These are phyloP conservation scores for Scytalidium sp. DNA, from an alignment of 2,329 filamentous ascomycete genomes.

Conservation along the genomic window DNA sequence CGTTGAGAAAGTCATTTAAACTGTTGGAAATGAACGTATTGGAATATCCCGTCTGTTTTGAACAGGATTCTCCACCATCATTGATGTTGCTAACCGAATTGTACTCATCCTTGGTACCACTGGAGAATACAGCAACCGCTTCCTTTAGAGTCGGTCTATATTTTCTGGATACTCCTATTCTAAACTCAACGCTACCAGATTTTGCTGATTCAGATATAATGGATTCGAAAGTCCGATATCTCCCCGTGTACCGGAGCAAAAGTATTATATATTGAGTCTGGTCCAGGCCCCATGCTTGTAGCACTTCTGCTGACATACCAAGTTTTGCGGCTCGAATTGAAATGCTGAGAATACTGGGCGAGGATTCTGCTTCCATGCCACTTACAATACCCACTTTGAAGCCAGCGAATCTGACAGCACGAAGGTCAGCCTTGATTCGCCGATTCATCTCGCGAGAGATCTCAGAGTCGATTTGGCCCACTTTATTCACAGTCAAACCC, in stretches of 20 bases:
- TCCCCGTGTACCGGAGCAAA: slow-evolving; percentile 61
- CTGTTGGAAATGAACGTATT: slow-evolving; percentile 70
- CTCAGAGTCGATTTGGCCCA: slow-evolving; percentile 8
- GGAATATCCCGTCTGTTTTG: slow-evolving; percentile 36
- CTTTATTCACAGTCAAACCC: background rate
- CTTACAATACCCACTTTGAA: slow-evolving; percentile 66
- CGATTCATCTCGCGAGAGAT: slow-evolving; percentile 13
- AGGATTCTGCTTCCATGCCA: slow-evolving; percentile 37
- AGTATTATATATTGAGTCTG: slow-evolving; percentile 69
- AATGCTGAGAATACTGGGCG: slow-evolving; percentile 55
- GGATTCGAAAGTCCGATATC: slow-evolving; percentile 58
- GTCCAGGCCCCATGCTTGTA: slow-evolving; percentile 73
- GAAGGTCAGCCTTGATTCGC: slow-evolving; percentile 60
- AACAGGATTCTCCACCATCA: slow-evolving; percentile 22
- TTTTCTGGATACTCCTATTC: slow-evolving; percentile 65
- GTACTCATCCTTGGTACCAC: slow-evolving; percentile 13
- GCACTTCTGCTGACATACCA: slow-evolving; percentile 68
- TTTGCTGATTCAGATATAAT: slow-evolving; percentile 40
- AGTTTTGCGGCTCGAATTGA: slow-evolving; percentile 70
- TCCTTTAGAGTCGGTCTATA: slow-evolving; percentile 66
- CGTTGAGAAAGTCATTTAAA: slow-evolving; percentile 64
- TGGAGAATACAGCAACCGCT: slow-evolving; percentile 33
- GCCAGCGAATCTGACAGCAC: slow-evolving; percentile 57
- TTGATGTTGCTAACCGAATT: slow-evolving; percentile 7
- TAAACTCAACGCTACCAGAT: slow-evolving; percentile 50